A percentile compares a stretch with the other conserved stretches of the same genome.
These are phyloP conservation scores for Pugionium cornutum DNA, from an alignment of 345 rosid species.

Conservation along the genomic window DNA sequence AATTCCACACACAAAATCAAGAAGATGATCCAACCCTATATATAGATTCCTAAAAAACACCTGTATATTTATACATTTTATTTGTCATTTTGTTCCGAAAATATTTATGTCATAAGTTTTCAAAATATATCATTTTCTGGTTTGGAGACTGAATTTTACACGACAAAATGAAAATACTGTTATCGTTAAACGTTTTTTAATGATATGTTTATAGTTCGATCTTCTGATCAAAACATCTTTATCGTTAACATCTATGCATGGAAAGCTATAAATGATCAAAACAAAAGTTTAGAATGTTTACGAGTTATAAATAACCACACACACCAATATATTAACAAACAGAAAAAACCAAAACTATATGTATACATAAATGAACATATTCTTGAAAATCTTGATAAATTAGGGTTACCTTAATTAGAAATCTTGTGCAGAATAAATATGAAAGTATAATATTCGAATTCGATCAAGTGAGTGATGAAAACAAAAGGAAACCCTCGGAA, in stretches of 20 bases:
- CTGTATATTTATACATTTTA: not conserved
- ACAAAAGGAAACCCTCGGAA: not conserved
- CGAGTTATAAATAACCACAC: slow-evolving; percentile 12
- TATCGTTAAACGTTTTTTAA: not conserved
- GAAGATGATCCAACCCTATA: not conserved
- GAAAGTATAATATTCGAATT: not conserved
- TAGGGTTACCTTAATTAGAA: slow-evolving; percentile 14
- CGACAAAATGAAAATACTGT: not conserved
- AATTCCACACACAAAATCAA: too few species aligned
- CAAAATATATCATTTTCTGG: not conserved
- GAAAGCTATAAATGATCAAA: not conserved
- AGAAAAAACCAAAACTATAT: not conserved
- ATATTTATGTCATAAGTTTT: not conserved
- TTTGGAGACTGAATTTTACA: not conserved
- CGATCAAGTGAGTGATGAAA: slow-evolving; percentile 4
- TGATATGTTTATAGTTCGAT: not conserved
- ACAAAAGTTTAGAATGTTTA: too few species aligned
- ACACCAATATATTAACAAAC: not conserved
- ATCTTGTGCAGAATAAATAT: not conserved
- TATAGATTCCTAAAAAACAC: not conserved
- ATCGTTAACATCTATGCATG: not conserved
- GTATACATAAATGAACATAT: not conserved
- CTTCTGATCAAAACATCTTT: not conserved
- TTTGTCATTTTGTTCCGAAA: not conserved
- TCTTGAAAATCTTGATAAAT: slow-evolving; percentile 5